Conservation (phyloP, 768 basidiomycete genomes). For the Hericium erinaceus region DNA sequence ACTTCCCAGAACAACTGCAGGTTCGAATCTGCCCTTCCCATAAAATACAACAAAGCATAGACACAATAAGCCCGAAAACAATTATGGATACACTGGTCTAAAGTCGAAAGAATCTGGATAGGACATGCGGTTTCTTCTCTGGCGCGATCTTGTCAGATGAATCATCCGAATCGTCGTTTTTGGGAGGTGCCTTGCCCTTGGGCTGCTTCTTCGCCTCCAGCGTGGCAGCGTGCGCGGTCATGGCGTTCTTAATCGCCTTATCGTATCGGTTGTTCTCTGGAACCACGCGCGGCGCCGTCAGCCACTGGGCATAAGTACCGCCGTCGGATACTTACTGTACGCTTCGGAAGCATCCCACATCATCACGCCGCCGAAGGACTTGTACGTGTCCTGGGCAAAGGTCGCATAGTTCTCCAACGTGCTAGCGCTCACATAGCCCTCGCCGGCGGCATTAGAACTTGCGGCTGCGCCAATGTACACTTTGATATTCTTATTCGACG, state of each 20-base stretch:
- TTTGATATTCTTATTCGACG: conserved; percentile 52
- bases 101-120: neutral
- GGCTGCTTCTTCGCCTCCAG: neutral
- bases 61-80: neutral
- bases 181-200: neutral
- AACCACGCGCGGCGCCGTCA: no score
- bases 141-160: neutral
- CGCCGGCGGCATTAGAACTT: conserved; percentile 43
- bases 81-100: neutral
- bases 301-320: neutral
- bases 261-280: neutral
- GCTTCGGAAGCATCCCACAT: conserved; percentile 30
- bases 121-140: neutral
- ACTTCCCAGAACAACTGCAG: no score
- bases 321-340: conserved; percentile 10
- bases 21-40: no score
- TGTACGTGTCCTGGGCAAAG: conserved; percentile 45
- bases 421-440: conserved; percentile 41
- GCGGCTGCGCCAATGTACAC: conserved; percentile 63
- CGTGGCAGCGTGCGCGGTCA: neutral
- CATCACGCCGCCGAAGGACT: conserved; percentile 57
- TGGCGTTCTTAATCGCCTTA: neutral
- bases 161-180: neutral
- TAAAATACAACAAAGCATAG: no score
- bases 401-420: conserved; percentile 40